Evolutionary conservation across 257 asterid species (phyloP), one percentile per base, ranked within the genome.

Genomic region (Solanum virginianum): DNA sequence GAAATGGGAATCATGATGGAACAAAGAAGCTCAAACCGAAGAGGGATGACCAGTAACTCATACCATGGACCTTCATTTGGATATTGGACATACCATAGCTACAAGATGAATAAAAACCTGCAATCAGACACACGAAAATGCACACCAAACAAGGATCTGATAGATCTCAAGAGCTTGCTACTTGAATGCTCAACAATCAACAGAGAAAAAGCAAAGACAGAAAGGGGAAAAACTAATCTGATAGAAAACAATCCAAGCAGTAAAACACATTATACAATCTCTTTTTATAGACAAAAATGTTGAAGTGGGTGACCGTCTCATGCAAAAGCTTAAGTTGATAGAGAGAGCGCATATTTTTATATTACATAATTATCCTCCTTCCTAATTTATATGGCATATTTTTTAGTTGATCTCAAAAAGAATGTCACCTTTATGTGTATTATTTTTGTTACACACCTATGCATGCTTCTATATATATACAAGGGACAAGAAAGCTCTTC

Each of bases 1-100:
- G 99, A 97, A 88, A 97, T 97, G 84, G 99, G 99, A 88, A 97
- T 97, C 99, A 97, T 97, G 85, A 97, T 97, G 87, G 99, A 97
- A 91, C 99, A 97, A 75, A 97, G 98, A 88, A 97, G 97, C 92
- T 97, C 98, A 90, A 97, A 97, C 39, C 99, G 98, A 81, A 97
- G 94, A 89, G 99, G 99, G 92, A 95, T 97, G 89, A 97, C 85
- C 86, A 97, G 91, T 87, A 97, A 94, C 87, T 97, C 99, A 75
- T 97, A 97, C 99, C 99, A 97, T 83, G 98, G 99, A 85, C 98
- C 98, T 93, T 95, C 97, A 75, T 85, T 90, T 88, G 98, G 99
- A 90, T 97, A 97, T 81, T 86, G 89, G 59, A 95, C 99, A 89
- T 97, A 97, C 99, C 99, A 97, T 87, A 92, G 93, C 99, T 97